phyloP scores from a whole-genome alignment of 306 rosid species.

The Trifolium repens region DNA sequence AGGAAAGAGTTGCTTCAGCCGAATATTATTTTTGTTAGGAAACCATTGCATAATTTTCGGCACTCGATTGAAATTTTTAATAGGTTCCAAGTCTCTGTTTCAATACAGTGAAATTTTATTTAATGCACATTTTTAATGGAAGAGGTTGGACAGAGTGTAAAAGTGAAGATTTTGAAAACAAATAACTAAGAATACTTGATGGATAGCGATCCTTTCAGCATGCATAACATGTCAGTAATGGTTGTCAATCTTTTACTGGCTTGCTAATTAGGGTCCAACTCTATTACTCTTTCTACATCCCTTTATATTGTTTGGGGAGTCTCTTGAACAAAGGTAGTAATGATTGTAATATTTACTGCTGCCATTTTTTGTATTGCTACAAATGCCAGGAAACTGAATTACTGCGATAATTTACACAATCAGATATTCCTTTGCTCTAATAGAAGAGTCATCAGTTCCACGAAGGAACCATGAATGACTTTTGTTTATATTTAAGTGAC shows the following conservation, averaged over 20 bases:
- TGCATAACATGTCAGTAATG: slow-evolving; percentile 8
- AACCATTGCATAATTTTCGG: neutral
- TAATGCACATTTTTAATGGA: slow-evolving; percentile 1
- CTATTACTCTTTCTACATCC: neutral
- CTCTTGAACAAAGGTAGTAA: slow-evolving; percentile 9
- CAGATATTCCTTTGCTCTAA: slow-evolving; percentile 20
- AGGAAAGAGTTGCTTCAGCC: neutral
- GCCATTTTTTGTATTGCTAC: slow-evolving; percentile 25
- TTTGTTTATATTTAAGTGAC: slow-evolving; percentile 23
- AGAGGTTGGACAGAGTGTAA: neutral
- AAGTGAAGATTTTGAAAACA: slow-evolving; percentile 12
- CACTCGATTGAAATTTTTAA: neutral
- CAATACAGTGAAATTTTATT: neutral
- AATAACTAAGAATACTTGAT: slow-evolving; percentile 18
- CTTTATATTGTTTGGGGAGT: slow-evolving; percentile 29
- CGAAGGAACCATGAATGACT: slow-evolving; percentile 25
- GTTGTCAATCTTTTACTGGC: slow-evolving; percentile 21
- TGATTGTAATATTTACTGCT: slow-evolving; percentile 25
- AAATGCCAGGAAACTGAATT: slow-evolving; percentile 27
- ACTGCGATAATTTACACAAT: slow-evolving; percentile 22
- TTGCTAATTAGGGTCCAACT: slow-evolving; percentile 29
- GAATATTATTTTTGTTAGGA: no score
- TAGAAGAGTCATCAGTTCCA: slow-evolving; percentile 24
- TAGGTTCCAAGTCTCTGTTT: slow-evolving; percentile 26
- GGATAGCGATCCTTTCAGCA: slow-evolving; percentile 15